phyloP scores from a whole-genome alignment of 305 asterid species.

The Coffea humblotiana region DNA sequence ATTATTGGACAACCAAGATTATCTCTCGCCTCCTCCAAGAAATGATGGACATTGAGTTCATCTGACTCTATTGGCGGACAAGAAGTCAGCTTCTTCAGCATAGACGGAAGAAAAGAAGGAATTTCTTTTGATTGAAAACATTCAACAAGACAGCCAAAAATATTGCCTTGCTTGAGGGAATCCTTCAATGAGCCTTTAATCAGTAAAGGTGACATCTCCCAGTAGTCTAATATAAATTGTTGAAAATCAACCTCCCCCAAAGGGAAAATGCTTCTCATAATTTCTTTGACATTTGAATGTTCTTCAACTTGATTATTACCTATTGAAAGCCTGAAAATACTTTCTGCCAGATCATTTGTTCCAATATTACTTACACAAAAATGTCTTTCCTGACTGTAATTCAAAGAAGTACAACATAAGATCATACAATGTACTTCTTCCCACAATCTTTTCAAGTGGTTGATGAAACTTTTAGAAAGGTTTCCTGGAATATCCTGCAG shows the following conservation, averaged over 20 bases:
- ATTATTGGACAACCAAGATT: conserved; percentile 60
- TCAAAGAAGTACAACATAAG: conserved; percentile 26
- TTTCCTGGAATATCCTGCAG: conserved; percentile 45
- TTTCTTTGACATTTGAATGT: conserved; percentile 26
- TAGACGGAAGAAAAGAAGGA: conserved; percentile 42
- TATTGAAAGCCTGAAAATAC: conserved; percentile 62
- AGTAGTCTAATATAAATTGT: conserved; percentile 46
- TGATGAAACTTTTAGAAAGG: conserved; percentile 33
- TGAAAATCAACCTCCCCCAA: conserved; percentile 35
- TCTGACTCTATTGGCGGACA: conserved; percentile 72
- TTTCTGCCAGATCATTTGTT: conserved; percentile 49
- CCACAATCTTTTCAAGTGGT: conserved; percentile 45
- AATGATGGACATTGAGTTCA: conserved; percentile 55
- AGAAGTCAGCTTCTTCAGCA: conserved; percentile 49
- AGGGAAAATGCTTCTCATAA: conserved; percentile 42
- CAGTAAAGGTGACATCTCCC: conserved; percentile 69
- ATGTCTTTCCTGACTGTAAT: conserved; percentile 21
- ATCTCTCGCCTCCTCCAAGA: conserved; percentile 49
- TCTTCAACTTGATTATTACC: conserved; percentile 16
- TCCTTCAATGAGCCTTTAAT: conserved; percentile 36
- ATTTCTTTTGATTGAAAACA: conserved; percentile 43
- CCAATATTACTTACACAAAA: conserved; percentile 35
- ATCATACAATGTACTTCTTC: conserved; percentile 35
- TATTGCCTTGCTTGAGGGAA: conserved; percentile 29
- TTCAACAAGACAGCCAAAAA: conserved; percentile 45